Evolutionary conservation across 257 asterid species (phyloP).

Genomic region (Ballota nigra): DNA sequence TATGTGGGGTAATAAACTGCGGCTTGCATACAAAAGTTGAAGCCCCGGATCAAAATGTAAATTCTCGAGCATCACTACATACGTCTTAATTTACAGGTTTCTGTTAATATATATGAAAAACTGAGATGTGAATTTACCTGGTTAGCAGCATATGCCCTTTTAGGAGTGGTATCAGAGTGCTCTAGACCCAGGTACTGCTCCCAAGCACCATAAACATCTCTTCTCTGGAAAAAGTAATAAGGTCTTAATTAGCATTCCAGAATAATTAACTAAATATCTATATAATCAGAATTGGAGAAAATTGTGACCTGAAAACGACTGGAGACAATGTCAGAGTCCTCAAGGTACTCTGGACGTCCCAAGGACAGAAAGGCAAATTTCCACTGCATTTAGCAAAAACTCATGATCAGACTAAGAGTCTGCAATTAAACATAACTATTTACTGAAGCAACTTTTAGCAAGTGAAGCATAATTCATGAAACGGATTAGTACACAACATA

Average conservation of each 20-base stretch:
- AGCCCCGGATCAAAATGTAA: no score
- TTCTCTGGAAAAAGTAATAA: constrained; percentile 51
- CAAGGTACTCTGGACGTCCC: constrained; percentile 97
- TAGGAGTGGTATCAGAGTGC: constrained; percentile 87
- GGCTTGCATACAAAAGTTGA: no score
- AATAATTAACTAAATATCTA: constrained; percentile 6
- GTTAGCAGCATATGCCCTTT: constrained; percentile 66
- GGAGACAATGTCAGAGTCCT: constrained; percentile 76
- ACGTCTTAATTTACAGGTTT: neutral
- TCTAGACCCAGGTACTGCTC: constrained; percentile 97
- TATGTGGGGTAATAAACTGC: neutral
- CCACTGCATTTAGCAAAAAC: constrained; percentile 56
- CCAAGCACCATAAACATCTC: constrained; percentile 96
- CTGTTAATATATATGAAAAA: neutral
- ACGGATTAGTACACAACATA: neutral
- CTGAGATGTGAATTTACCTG: constrained; percentile 49
- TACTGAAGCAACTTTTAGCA: neutral
- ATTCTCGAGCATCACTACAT: neutral
- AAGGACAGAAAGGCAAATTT: constrained; percentile 84
- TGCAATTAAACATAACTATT: neutral
- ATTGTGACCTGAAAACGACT: constrained; percentile 78
- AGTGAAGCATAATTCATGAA: neutral
- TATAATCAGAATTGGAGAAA: neutral
- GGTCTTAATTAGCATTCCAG: constrained; percentile 1
- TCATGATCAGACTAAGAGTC: constrained; percentile 12